Evolutionary conservation across 176 grass and related monocot genomes (phyloP), one percentile per base, ranked within the genome.

Genomic region (Phoenix dactylifera): DNA sequence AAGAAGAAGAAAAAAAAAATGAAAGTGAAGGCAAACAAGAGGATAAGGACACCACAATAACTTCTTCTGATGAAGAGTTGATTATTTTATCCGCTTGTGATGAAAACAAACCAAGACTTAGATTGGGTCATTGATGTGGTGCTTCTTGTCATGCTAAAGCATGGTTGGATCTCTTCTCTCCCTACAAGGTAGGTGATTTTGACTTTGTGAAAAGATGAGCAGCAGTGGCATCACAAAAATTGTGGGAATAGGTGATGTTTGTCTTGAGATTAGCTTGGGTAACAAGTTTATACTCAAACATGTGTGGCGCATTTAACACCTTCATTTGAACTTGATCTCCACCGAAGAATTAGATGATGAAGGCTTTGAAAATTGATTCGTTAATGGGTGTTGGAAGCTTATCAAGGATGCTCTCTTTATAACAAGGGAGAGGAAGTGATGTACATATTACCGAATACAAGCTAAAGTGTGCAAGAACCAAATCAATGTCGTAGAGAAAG

Each of bases 151-250:
- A 74, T 32, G 50, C 55, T 20, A 74, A 35, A 18, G 24, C 39
- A 4, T 6, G 57, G 30, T 15, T 12, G 24, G 24, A 66, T 28
- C 57, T 74, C 15, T 50, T 58, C 19, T 50, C 7, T 7, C 63
- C 69, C 26, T 73, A 74, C 14, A 50, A 22, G 1, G 15, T 22
- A 52, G 15, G 35, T 22, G 20, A 66, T 0, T 60, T 60, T 54
- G 17, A 29, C 0, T 9, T 22, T 4, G 16, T 66, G 3, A 78
- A 64, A 48, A 0, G 20, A 79, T 79, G 54, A 24, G 20, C 10
- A 74, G 68, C 15, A 25, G 32, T 28, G 54, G 22, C 12, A 12
- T 57, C 0, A 54, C 59, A 32, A 72, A 61, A 55, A 20, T 79
- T 28, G 1, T 51, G 16, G 52, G 60, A 0, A 72, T 72, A 18